These are phyloP conservation scores for Rhizopus sp. DNA, from an alignment of 371 early-diverging fungal genomes.

Conservation along the genomic window DNA sequence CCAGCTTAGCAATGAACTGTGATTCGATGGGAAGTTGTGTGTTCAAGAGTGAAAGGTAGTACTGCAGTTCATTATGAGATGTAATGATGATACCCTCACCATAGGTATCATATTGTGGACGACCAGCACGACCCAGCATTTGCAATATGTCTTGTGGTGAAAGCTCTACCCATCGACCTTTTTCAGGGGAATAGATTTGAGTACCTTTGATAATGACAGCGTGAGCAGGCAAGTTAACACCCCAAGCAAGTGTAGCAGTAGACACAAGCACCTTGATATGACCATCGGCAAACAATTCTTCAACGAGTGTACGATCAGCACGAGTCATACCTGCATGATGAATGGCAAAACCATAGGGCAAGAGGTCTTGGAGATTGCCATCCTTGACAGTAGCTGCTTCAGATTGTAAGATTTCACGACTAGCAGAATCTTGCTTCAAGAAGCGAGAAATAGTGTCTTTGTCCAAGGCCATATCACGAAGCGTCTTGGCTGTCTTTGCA, in stretches of 20 bases:
- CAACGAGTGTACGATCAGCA: slow-evolving; percentile 91
- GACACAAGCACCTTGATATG: slow-evolving; percentile 95
- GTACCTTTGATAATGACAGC: slow-evolving; percentile 99
- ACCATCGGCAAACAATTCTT: slow-evolving; percentile 92
- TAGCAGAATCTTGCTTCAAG: slow-evolving; percentile 75
- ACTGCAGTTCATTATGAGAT: slow-evolving; percentile 87
- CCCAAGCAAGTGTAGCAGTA: slow-evolving; percentile 99
- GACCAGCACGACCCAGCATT: slow-evolving; percentile 99
- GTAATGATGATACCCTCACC: slow-evolving; percentile 99
- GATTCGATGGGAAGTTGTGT: slow-evolving; percentile 98
- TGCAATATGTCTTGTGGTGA: slow-evolving; percentile 97
- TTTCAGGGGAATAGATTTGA: slow-evolving; percentile 95
- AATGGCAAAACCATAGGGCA: slow-evolving; percentile 95
- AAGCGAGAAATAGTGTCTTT: slow-evolving; percentile 82
- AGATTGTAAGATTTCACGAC: slow-evolving; percentile 80
- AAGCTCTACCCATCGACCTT: slow-evolving; percentile 92
- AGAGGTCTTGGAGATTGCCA: slow-evolving; percentile 80
- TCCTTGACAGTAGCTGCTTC: slow-evolving; percentile 85
- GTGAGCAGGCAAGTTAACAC: slow-evolving; percentile 99
- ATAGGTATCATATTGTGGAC: slow-evolving; percentile 97
- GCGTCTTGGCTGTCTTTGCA: slow-evolving; percentile 87
- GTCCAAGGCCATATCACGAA: slow-evolving; percentile 91
- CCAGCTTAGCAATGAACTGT: slow-evolving; percentile 85
- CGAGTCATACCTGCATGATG: slow-evolving; percentile 99
- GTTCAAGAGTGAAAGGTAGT: slow-evolving; percentile 93